Base-by-base conservation (phyloP, 495 filamentous ascomycete genomes). In the Penicillium paradoxum region DNA sequence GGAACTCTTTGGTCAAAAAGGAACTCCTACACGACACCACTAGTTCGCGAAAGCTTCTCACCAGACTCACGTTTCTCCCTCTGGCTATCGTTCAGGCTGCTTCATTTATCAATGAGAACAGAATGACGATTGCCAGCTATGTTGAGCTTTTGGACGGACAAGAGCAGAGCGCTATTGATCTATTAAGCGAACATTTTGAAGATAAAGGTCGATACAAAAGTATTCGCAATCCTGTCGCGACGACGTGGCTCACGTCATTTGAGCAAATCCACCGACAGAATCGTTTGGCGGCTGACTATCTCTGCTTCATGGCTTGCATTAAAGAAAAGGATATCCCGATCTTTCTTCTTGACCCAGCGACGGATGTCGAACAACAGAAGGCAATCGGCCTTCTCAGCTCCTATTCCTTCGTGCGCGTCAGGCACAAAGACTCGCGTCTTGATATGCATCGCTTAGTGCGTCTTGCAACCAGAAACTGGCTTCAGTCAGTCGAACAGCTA, bases 181-280 rank as follows among this genome's bases (percentile, higher is more conserved):
- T 82, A 6, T 55, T 83, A 10, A 78, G 73, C 49, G 56, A 70
- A 58, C 78, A 81, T 4, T 84, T 81, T 45, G 63, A 69, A 6
- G 76, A 81, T 29, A 55, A 69, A 6, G 56, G 66, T 9, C 59
- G 76, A 43, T 78, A 81, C 49, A 33, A 30, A 4, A 67, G 63
- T 6, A 65, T 57, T 14, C 62, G 73, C 15, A 83, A 82, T 49
- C 69, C 81, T 4, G 68, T 84, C 0, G 78, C 76, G 2, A 70
- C 66, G 0, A 85, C 80, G 0, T 84, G 77, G 80, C 63, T 76
- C 0, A 73, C 80, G 0, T 80, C 79, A 0, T 79, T 83, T 44
- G 51, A 66, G 0, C 73, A 82, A 53, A 77, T 83, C 10, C 65
- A 52, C 25, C 32, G 61, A 7, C 38, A 48, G 2, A 46, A 73